Base-by-base conservation (phyloP, 2,329 filamentous ascomycete species). In the Neonectria faginata region DNA sequence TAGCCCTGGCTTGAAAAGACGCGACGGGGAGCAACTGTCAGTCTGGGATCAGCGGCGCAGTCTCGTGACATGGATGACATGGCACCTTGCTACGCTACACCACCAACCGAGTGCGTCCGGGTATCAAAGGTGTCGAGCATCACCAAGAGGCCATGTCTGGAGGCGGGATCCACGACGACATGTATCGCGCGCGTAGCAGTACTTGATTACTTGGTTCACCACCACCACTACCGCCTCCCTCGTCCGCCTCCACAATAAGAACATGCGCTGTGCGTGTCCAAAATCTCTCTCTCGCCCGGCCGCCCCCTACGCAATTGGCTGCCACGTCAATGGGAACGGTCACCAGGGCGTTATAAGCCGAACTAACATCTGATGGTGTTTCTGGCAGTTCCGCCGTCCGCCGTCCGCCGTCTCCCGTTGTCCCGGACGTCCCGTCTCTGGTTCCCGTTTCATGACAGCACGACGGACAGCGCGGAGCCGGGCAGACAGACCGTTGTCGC, bases 241-340 rank as follows among this genome's bases (percentile, higher is more conserved):
- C 27, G n/a, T 29, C n/a, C 18, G 16, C 47, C 29, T 27, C 47
- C n/a, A 36, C 44, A 55, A 42, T 20, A 42, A 18, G n/a, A 7
- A 14, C 14, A 29, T 54, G 51, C 33, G 51, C 16, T 41, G 51
- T 29, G 45, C 18, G 27, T 22, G 20, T 31, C 22, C 31, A 20
- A 51, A 54, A 27, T 42, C 42, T 29, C 36, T 16, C 36, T 51
- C 36, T 25, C 25, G 25, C 25, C 25, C 25, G 25, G 41, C 33
- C n/a, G 39, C 48, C 48, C 29, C 60, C n/a, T 47, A 62, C 60
- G 54, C 47, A 41, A 42, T 52, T 18, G 52, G 53, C 47, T 73
- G 71, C 69, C 71, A 73, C 71, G 71, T 72, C 71, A 73, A 71
- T 60, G 56, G 58, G 55, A 62, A 48, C 47, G 58, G 50, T 59